Percentiles rank a stretch among this genome's conserved stretches.
These are phyloP conservation scores for Cryptococcus hybrid DNA, from an alignment of 1,284 basidiomycete genomes.

Conservation along the genomic window DNA sequence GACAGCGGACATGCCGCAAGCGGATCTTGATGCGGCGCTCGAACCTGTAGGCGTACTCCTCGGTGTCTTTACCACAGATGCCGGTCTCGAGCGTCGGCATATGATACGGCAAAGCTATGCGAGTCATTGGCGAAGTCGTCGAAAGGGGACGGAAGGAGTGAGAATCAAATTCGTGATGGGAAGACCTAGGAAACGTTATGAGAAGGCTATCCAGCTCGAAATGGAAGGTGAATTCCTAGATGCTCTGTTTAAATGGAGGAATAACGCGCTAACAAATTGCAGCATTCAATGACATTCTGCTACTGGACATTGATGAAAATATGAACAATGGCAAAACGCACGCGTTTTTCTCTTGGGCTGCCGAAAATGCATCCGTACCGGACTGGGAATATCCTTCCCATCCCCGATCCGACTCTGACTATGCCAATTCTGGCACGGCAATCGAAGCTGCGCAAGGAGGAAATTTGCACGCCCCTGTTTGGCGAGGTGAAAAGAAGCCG, in stretches of 20 bases:
- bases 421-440: not conserved
- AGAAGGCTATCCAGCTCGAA: conserved; percentile 77
- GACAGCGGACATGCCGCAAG: conserved; percentile 19
- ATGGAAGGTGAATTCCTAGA: conserved; percentile 71
- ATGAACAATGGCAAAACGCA: conserved; percentile 55
- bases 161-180: conserved; percentile 90
- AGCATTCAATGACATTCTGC: conserved; percentile 65
- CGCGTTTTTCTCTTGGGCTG: conserved; percentile 60
- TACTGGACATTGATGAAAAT: conserved; percentile 55
- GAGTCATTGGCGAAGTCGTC: conserved; percentile 71
- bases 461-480: conserved; percentile 16
- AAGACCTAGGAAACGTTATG: conserved; percentile 74
- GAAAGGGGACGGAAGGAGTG: conserved; percentile 77
- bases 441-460: not conserved
- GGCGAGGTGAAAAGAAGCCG: conserved; percentile 56
- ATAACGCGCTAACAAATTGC: conserved; percentile 1
- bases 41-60: conserved; percentile 86
- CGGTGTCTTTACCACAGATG: conserved; percentile 89
- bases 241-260: not conserved
- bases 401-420: not conserved
- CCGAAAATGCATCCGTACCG: conserved; percentile 87
- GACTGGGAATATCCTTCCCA: conserved; percentile 29
- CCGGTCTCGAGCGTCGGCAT: conserved; percentile 79
- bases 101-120: conserved; percentile 89
- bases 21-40: conserved; percentile 60